Conservation (phyloP, 1,139 yeast species). For the Kodamaea sp. region DNA sequence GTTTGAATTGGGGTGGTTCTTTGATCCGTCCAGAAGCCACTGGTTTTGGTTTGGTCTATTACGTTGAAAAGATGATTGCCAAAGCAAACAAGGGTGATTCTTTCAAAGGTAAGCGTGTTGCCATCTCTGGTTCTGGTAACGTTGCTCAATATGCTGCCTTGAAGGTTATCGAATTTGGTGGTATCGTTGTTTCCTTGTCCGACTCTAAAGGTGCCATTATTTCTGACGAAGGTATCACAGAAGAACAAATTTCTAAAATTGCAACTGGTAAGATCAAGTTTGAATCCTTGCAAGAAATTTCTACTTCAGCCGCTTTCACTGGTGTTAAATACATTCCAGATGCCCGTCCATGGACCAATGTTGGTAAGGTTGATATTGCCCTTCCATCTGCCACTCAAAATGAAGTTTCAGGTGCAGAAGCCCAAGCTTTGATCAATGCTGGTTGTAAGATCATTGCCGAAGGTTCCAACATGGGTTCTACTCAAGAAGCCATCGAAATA, state of each 20-base stretch:
- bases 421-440: conserved; percentile 85
- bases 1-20: conserved; percentile 98
- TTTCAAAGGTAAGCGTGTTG: conserved; percentile 89
- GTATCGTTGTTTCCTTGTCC: conserved; percentile 86
- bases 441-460: conserved; percentile 95
- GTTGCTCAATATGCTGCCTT: conserved; percentile 99
- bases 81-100: conserved; percentile 87
- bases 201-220: conserved; percentile 91
- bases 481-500: conserved; percentile 92
- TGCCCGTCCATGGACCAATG: conserved; percentile 95
- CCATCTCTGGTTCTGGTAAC: conserved; percentile 97
- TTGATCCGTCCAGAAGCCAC: conserved; percentile 99
- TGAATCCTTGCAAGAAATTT: conserved; percentile 71
- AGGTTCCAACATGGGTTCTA: conserved; percentile 99
- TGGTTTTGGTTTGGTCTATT: conserved; percentile 96
- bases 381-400: conserved; percentile 98
- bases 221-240: conserved; percentile 73
- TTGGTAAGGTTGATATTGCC: conserved; percentile 91
- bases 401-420: conserved; percentile 96
- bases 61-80: conserved; percentile 96
- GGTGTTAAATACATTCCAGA: conserved; percentile 77
- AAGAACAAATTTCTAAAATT: conserved; percentile 73
- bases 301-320: conserved; percentile 54
- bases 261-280: conserved; percentile 79
- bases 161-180: conserved; percentile 95